Base-by-base conservation (phyloP, 257 asterid genomes). In the Solanum virginianum region DNA sequence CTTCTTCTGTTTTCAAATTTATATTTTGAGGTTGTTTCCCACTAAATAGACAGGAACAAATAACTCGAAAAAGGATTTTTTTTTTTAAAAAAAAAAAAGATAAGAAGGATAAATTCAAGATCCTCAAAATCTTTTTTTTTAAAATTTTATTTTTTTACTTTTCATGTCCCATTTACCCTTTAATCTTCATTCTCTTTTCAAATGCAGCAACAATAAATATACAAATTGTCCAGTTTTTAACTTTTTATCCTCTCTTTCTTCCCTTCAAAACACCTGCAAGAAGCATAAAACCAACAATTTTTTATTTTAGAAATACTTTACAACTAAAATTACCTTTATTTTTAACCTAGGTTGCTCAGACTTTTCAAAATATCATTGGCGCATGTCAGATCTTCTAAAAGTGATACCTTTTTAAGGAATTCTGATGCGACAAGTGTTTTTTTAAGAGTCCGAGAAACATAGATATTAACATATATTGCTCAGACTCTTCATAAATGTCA, bases 11-110 rank as follows among this genome's bases (percentile, higher is more conserved):
- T 47, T 74, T 15, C 24, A 77, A 36, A 77, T 51, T 77, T 90
- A 85, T 88, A 91, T 86, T 88, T 91, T 88, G 75, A 87, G 92
- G 94, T 87, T 86, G 91, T 94, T 90, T 94, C 94, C 96, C 93
- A 86, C 80, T 88, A 86, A 90, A 86, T 87, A 88, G 94, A 91
- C 96, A 92, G 80, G 89, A 91, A 87, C 82, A 89, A 89, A 53
- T 86, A 83, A 86, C 86, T 85, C 51, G 63, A 75, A 18, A 77
- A 77, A 82, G 36, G 36, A 32, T 32, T 32, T 32, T 29, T 29
- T 62, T 82, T 9, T 91, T 88, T 87, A 84, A 84, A 88, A 85
- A 11, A 84, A 91, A 87, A 26, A 88, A 89, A 86, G 80, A 83
- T 47, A 63, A 81, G 59, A 24, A 74, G 59, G 81, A 86, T 80